phyloP scores from a whole-genome alignment of 192 early-diverging fungal species.

The Endogone sp. region DNA sequence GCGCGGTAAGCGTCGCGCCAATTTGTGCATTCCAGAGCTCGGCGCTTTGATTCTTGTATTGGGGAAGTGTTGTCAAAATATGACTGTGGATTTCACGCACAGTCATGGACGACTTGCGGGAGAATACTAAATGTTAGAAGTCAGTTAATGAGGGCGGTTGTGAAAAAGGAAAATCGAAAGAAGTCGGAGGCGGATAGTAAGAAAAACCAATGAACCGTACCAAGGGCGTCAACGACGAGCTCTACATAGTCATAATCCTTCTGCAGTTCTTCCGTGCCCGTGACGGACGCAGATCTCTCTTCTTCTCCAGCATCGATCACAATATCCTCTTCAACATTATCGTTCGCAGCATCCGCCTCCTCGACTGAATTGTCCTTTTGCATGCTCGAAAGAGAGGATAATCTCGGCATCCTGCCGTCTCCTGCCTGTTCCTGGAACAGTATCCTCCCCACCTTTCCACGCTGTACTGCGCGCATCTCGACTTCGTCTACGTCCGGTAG shows the following conservation, averaged over 20 bases:
- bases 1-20: constrained; percentile 28
- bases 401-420: background rate
- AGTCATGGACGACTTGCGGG: constrained; percentile 50
- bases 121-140: constrained; percentile 38
- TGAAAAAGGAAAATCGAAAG: background rate
- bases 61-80: constrained; percentile 41
- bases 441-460: background rate
- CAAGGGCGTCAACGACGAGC: constrained; percentile 47
- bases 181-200: background rate
- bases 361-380: background rate
- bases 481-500: background rate
- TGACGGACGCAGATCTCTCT: background rate
- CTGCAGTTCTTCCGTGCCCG: constrained; percentile 5
- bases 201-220: too few species aligned
- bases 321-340: background rate
- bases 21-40: constrained; percentile 34
- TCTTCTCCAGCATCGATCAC: background rate
- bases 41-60: constrained; percentile 21
- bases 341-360: background rate
- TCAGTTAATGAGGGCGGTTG: background rate
- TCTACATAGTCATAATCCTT: constrained; percentile 32
- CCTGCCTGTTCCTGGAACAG: background rate
- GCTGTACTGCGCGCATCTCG: background rate
- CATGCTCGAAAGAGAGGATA: background rate
- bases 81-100: constrained; percentile 45